A percentile compares a stretch with the other conserved stretches of the same genome.
phyloP scores from a whole-genome alignment of 805 yeast genomes.

The Hanseniaspora valbyensis region DNA sequence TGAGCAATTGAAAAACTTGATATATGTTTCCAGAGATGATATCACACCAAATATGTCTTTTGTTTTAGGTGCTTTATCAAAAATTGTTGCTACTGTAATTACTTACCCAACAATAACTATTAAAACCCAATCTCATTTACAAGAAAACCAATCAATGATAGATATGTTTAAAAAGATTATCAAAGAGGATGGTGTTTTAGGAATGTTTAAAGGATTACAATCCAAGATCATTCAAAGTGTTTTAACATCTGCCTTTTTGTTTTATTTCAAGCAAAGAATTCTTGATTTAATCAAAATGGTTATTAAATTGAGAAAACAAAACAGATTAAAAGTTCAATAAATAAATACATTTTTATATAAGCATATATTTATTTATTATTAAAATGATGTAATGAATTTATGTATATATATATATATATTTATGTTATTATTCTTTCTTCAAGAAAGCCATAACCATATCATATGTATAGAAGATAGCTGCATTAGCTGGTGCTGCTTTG shows the following conservation, averaged over 20 bases:
- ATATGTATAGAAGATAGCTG: constrained; percentile 70
- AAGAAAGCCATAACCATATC: constrained; percentile 42
- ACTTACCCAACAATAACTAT: constrained; percentile 89
- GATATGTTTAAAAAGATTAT: constrained; percentile 49
- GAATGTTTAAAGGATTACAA: constrained; percentile 70
- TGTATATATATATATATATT: too few relatives aligned
- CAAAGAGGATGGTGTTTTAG: constrained; percentile 54
- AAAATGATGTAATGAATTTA: too few relatives aligned
- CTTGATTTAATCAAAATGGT: constrained; percentile 26
- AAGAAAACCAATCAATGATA: constrained; percentile 34
- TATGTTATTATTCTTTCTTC: constrained; percentile 2
- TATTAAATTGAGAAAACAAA: not conserved
- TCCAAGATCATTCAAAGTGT: constrained; percentile 77
- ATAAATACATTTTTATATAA: not conserved
- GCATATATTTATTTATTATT: too few relatives aligned
- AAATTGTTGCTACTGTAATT: constrained; percentile 73
- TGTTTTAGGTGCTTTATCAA: constrained; percentile 78
- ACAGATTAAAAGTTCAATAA: not conserved
- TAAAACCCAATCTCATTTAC: constrained; percentile 78
- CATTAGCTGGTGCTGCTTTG: constrained; percentile 84
- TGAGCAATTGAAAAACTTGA: constrained; percentile 67
- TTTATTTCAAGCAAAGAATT: constrained; percentile 81
- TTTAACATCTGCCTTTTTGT: constrained; percentile 77
- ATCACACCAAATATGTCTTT: constrained; percentile 69
- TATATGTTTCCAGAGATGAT: constrained; percentile 36